phyloP scores from a whole-genome alignment of 805 yeast species.

The Candida morakotiae region DNA sequence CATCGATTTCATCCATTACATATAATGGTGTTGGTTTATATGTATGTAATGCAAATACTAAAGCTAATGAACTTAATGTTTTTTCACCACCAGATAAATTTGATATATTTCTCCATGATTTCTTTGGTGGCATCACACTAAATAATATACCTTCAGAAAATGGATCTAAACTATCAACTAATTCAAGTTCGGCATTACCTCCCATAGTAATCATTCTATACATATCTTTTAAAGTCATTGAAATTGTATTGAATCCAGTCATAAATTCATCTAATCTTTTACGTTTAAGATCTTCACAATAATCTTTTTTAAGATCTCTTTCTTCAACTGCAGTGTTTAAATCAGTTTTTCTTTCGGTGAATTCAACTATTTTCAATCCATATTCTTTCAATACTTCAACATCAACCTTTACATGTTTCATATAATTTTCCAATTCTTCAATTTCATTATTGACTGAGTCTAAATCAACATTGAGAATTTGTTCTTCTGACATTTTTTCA shows the following conservation, averaged over 20 bases:
- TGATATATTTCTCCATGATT: slow-evolving; percentile 93
- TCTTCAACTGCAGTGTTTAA: slow-evolving; percentile 61
- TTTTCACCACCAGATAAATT: slow-evolving; percentile 98
- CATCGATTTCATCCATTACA: slow-evolving; percentile 99
- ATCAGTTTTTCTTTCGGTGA: slow-evolving; percentile 56
- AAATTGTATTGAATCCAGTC: slow-evolving; percentile 85
- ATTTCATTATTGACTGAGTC: slow-evolving; percentile 50
- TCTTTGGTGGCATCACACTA: slow-evolving; percentile 99
- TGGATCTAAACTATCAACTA: slow-evolving; percentile 96
- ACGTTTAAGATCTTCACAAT: slow-evolving; percentile 66
- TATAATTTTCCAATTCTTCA: slow-evolving; percentile 47
- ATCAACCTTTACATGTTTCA: slow-evolving; percentile 60
- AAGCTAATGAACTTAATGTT: slow-evolving; percentile 88
- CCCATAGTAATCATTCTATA: slow-evolving; percentile 99
- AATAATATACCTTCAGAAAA: slow-evolving; percentile 94
- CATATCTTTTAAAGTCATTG: slow-evolving; percentile 90
- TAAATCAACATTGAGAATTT: slow-evolving; percentile 45
- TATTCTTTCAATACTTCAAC: slow-evolving; percentile 75
- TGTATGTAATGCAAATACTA: slow-evolving; percentile 93
- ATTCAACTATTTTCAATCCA: slow-evolving; percentile 62
- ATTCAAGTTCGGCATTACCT: slow-evolving; percentile 95
- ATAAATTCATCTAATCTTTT: slow-evolving; percentile 83
- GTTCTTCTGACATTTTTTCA: slow-evolving; percentile 46
- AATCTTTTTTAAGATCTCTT: slow-evolving; percentile 60
- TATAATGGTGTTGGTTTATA: slow-evolving; percentile 96